Evolutionary conservation across 495 filamentous ascomycete genomes (phyloP).

Genomic region (Physcia stellaris): DNA sequence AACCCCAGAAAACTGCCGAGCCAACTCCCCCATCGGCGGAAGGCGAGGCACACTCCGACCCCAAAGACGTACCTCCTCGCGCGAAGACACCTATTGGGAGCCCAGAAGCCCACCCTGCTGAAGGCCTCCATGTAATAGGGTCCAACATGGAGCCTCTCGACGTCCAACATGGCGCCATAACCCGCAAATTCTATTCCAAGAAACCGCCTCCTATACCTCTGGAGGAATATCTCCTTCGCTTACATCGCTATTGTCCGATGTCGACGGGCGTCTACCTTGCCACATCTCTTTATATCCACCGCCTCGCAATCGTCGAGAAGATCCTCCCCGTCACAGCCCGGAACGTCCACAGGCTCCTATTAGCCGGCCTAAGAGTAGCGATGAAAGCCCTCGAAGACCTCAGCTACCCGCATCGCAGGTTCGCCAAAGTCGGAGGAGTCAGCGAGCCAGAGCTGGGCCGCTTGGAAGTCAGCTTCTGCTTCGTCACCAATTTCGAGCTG

Average conservation of each 20-base stretch:
- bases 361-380: slow-evolving; percentile 73
- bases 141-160: slow-evolving; percentile 47
- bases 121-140: slow-evolving; percentile 35
- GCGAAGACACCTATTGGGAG: slow-evolving; percentile 28
- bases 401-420: slow-evolving; percentile 66
- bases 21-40: slow-evolving; percentile 1
- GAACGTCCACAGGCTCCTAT: slow-evolving; percentile 76
- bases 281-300: slow-evolving; percentile 76
- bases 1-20: background rate
- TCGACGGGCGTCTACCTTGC: slow-evolving; percentile 95
- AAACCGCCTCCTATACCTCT: slow-evolving; percentile 66
- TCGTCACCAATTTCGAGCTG: slow-evolving; percentile 68
- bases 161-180: slow-evolving; percentile 65
- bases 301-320: slow-evolving; percentile 59
- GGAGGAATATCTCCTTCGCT: slow-evolving; percentile 70
- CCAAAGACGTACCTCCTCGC: slow-evolving; percentile 29
- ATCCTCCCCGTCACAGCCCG: slow-evolving; percentile 60
- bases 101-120: slow-evolving; percentile 26
- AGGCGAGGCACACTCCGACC: slow-evolving; percentile 14
- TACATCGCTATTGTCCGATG: slow-evolving; percentile 86
- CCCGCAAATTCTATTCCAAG: slow-evolving; percentile 85
- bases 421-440: slow-evolving; percentile 84
- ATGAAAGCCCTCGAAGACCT: slow-evolving; percentile 90
- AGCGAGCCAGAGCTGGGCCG: slow-evolving; percentile 62
- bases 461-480: slow-evolving; percentile 86